Percentiles rank a stretch among this genome's conserved stretches.
These are phyloP conservation scores for Tuber melanosporum DNA, from an alignment of 495 filamentous ascomycete species.

Conservation along the genomic window DNA sequence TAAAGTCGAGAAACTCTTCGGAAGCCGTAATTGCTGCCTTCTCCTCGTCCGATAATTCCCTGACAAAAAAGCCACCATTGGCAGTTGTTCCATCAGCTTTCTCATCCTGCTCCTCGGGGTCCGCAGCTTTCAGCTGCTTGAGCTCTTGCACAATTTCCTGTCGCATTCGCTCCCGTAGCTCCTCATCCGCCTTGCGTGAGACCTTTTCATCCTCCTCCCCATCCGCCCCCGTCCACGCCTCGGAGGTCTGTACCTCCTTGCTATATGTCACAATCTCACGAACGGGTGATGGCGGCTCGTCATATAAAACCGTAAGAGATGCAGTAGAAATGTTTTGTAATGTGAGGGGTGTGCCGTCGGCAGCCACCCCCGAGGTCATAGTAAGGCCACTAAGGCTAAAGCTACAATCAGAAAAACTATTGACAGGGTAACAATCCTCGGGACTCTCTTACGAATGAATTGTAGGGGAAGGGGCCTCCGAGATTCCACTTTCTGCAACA, in stretches of 20 bases:
- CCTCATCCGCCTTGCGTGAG: conserved; percentile 63
- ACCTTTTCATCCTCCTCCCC: conserved; percentile 54
- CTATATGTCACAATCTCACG: conserved; percentile 86
- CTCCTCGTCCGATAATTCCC: conserved; percentile 76
- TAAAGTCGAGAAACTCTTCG: conserved; percentile 87
- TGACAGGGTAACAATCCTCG: conserved; percentile 4
- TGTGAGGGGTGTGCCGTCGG: conserved; percentile 23
- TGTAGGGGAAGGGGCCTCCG: conserved; percentile 37
- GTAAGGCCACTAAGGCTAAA: conserved; percentile 24
- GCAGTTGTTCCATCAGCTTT: conserved; percentile 11
- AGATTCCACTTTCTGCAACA: conserved; percentile 35
- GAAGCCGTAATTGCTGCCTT: conserved; percentile 84
- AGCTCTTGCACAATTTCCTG: conserved; percentile 90
- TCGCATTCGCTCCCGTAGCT: conserved; percentile 74
- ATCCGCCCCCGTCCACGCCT: conserved; percentile 60
- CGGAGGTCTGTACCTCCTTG: conserved; percentile 84
- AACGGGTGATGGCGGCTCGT: conserved; percentile 64
- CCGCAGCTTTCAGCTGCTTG: conserved; percentile 48
- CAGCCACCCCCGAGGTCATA: conserved; percentile 30
- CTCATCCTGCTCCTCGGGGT: conserved; percentile 44
- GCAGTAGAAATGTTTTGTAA: conserved; percentile 64
- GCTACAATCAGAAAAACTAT: conserved; percentile 22
- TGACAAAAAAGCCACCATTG: conserved; percentile 59
- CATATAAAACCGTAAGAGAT: conserved; percentile 64
- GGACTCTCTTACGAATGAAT: conserved; percentile 33